phyloP scores from a whole-genome alignment of 371 early-diverging fungal species.

The Mortierella sp. region DNA sequence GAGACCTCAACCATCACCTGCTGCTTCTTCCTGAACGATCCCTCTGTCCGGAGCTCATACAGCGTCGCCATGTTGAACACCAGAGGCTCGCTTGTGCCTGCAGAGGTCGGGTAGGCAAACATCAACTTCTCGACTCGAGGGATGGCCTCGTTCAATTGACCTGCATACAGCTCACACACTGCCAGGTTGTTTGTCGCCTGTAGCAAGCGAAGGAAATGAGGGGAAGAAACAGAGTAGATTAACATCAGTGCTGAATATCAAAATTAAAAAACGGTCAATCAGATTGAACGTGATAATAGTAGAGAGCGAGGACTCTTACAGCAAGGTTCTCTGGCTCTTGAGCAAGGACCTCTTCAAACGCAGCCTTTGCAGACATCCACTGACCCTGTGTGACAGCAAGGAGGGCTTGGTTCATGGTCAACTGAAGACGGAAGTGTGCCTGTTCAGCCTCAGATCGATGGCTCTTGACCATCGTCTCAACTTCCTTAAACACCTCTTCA shows the following conservation, averaged over 20 bases:
- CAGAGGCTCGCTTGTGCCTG: slow-evolving; percentile 69
- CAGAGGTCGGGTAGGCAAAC: slow-evolving; percentile 58
- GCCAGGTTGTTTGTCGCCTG: slow-evolving; percentile 70
- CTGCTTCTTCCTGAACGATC: slow-evolving; percentile 64
- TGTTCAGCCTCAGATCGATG: slow-evolving; percentile 19
- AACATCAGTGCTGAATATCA: neutral
- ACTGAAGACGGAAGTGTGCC: slow-evolving; percentile 56
- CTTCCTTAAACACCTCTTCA: slow-evolving; percentile 57
- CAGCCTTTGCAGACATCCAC: slow-evolving; percentile 64
- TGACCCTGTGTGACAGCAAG: slow-evolving; percentile 66
- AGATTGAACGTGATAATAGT: neutral
- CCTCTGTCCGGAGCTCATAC: slow-evolving; percentile 70
- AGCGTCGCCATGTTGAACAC: slow-evolving; percentile 73
- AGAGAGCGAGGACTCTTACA: slow-evolving; percentile 41
- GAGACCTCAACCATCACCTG: slow-evolving; percentile 67
- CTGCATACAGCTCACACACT: slow-evolving; percentile 70
- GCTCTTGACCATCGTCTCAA: slow-evolving; percentile 50
- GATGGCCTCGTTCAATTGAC: slow-evolving; percentile 62
- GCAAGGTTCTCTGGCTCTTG: slow-evolving; percentile 66
- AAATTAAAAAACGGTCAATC: neutral
- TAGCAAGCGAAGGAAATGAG: neutral
- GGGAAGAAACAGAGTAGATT: neutral
- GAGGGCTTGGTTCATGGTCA: slow-evolving; percentile 66
- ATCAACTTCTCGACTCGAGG: slow-evolving; percentile 50
- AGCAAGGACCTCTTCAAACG: slow-evolving; percentile 61